A percentile compares a stretch with the other conserved stretches of the same genome.
These are phyloP conservation scores for Gossypium aridum DNA, from an alignment of 441 rosid species.

Conservation along the genomic window DNA sequence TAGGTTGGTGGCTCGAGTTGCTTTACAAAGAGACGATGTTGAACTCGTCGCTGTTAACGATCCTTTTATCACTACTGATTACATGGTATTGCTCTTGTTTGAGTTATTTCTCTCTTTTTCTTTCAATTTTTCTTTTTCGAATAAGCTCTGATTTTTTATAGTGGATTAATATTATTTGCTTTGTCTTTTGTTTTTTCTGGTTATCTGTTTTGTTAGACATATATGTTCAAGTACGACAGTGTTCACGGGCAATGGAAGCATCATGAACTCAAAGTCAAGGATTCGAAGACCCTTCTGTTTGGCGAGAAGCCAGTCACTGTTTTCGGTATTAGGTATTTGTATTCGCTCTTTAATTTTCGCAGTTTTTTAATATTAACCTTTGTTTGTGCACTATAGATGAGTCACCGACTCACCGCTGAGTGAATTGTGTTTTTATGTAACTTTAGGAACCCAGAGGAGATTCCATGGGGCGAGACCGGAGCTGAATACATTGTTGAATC, in stretches of 20 bases:
- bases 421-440: background rate
- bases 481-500: conserved; percentile 66
- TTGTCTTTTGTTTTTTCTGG: background rate
- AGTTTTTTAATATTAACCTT: background rate
- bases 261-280: conserved; percentile 40
- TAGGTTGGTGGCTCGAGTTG: conserved; percentile 47
- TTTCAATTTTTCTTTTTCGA: background rate
- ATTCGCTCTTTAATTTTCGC: background rate
- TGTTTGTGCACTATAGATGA: too few relatives aligned
- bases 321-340: conserved; percentile 38
- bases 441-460: conserved; percentile 66
- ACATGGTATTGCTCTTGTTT: conserved; percentile 30
- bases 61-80: conserved; percentile 45
- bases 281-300: conserved; percentile 28
- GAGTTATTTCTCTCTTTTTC: background rate
- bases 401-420: background rate
- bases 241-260: conserved; percentile 63
- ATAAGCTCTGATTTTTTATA: background rate
- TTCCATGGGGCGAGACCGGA: conserved; percentile 67
- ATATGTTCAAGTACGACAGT: conserved; percentile 60
- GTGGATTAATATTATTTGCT: background rate
- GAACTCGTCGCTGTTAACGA: conserved; percentile 61
- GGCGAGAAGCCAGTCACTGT: conserved; percentile 47
- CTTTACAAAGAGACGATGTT: conserved; percentile 46
- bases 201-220: conserved; percentile 28